Base-by-base conservation (phyloP, 2,329 filamentous ascomycete species). In the Fusarium sp. region DNA sequence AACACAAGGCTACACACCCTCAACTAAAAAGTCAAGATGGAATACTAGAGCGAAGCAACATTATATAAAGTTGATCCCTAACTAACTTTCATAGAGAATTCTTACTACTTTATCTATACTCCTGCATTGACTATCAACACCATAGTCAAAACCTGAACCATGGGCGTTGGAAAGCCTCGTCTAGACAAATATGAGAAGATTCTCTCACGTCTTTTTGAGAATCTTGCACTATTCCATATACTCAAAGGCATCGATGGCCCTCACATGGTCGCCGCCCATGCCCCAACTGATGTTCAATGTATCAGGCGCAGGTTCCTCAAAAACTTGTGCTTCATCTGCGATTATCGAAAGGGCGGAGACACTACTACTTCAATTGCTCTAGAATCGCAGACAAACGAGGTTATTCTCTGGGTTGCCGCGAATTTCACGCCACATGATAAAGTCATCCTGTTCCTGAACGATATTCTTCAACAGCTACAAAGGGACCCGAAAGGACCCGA, bases 301-400 rank as follows among this genome's bases (percentile, higher is more conserved):
- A 54, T 47, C 10, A 46, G 73, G 11, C 74, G 72, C 8, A 71
- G 80, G 4, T 83, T 87, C 32, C 76, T 85, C 1, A 77, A 80
- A 8, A 82, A 82, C 33, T 73, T 88, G 3, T 80, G 84, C 13
- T 86, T 83, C 71, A 71, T 88, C 11, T 87, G 85, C 67, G 86
- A 87, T 61, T 82, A 82, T 53, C 69, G 78, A 1, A 87, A 86
- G 68, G 86, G 86, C 0, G 86, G 86, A 5, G 71, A 78, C 5
- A 82, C 82, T 1, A 84, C 82, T n/a, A 83, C 86, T 1, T 81
- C 86, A 1, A 82, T 88, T 32, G 85, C 80, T 0, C 71, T 86
- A 2, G 81, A 88, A 66, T 76, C 82, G 1, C 66, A 47, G 0
- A 42, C 73, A 3, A 64, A 80, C 1, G 70, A 72, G n/a, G 81